Conservation (phyloP, 805 yeast species). For the Saccharomycopsis schoenii region DNA sequence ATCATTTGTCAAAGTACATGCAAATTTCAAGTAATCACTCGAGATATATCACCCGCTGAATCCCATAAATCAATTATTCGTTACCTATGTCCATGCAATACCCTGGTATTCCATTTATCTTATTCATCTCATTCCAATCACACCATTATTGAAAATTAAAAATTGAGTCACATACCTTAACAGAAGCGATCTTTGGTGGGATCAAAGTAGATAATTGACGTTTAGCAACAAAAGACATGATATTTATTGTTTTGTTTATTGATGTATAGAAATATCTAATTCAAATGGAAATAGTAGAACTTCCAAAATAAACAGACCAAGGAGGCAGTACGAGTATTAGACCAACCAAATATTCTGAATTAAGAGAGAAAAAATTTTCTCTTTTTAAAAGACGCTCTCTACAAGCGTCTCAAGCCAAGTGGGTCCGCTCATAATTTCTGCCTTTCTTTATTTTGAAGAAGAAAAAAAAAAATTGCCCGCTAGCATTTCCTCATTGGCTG, state of each 20-base stretch:
- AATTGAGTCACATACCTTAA: slow-evolving; percentile 49
- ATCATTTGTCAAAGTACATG: no score
- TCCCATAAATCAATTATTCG: no score
- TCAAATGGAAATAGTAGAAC: not conserved
- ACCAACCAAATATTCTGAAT: not conserved
- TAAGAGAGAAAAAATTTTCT: not conserved
- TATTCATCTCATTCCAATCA: not conserved
- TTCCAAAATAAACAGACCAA: not conserved
- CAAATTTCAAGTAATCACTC: no score
- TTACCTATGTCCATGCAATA: not conserved
- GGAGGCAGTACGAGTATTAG: not conserved
- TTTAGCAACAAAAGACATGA: slow-evolving; percentile 79
- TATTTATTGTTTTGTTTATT: slow-evolving; percentile 2
- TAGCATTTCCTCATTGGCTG: not conserved
- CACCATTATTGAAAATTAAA: not conserved
- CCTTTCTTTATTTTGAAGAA: no score
- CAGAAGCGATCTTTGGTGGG: slow-evolving; percentile 98
- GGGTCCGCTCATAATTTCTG: no score
- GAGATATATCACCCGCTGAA: no score
- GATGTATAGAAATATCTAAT: not conserved
- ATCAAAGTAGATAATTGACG: slow-evolving; percentile 92
- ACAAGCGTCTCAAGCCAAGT: no score
- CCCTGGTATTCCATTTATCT: not conserved
- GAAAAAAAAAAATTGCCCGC: not conserved
- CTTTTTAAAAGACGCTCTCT: no score